Evolutionary conservation across 1,284 basidiomycete genomes (phyloP).

Genomic region (Ustilago trichophora): DNA sequence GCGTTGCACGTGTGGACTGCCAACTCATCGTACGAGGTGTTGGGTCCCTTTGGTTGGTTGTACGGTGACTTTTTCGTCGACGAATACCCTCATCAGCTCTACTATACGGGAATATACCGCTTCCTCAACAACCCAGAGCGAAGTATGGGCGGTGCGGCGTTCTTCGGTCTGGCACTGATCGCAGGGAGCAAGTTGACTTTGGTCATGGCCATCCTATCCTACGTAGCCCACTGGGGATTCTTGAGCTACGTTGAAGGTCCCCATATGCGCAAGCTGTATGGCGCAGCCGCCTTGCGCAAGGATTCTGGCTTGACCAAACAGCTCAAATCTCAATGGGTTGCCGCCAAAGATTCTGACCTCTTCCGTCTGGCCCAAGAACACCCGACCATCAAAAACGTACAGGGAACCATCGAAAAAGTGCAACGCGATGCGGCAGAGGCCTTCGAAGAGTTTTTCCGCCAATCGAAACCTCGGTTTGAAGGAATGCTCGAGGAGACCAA

Average conservation of each 20-base stretch:
- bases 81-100: slow-evolving; percentile 83
- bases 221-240: slow-evolving; percentile 71
- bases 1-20: slow-evolving; percentile 91
- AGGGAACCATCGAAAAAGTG: slow-evolving; percentile 91
- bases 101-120: slow-evolving; percentile 92
- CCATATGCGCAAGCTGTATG: slow-evolving; percentile 95
- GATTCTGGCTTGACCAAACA: slow-evolving; percentile 97
- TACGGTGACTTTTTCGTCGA: slow-evolving; percentile 89
- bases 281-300: slow-evolving; percentile 82
- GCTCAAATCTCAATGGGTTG: slow-evolving; percentile 79
- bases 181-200: slow-evolving; percentile 88
- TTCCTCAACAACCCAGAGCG: slow-evolving; percentile 94
- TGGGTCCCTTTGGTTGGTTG: slow-evolving; percentile 72
- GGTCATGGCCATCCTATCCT: slow-evolving; percentile 81
- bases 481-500: slow-evolving; percentile 84
- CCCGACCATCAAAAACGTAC: slow-evolving; percentile 80
- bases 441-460: slow-evolving; percentile 89
- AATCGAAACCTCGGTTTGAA: slow-evolving; percentile 65
- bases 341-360: slow-evolving; percentile 75
- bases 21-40: slow-evolving; percentile 86
- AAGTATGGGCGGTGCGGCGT: slow-evolving; percentile 88
- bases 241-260: slow-evolving; percentile 72
- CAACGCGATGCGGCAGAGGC: slow-evolving; percentile 88
- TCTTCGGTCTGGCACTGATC: slow-evolving; percentile 90
- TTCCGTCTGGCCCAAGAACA: slow-evolving; percentile 48